phyloP scores from a whole-genome alignment of 768 basidiomycete genomes.

The Mycena leptocephala region DNA sequence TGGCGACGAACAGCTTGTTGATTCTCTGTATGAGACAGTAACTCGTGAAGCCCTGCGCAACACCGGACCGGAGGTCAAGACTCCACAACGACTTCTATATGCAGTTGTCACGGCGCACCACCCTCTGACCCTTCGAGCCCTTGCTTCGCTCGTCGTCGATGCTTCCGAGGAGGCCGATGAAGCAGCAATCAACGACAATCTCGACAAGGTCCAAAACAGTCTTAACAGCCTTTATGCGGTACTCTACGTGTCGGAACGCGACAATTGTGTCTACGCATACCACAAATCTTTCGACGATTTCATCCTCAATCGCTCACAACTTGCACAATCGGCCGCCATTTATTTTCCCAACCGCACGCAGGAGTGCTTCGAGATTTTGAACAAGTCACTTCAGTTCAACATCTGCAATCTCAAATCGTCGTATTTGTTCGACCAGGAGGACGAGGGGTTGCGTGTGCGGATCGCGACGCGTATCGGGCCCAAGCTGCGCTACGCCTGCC shows the following conservation, averaged over 20 bases:
- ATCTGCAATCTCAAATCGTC: slow-evolving; percentile 21
- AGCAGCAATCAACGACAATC: too few relatives aligned
- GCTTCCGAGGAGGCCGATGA: background rate
- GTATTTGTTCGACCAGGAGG: slow-evolving; percentile 11
- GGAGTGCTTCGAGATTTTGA: slow-evolving; percentile 14
- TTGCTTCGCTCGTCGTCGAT: slow-evolving; percentile 3
- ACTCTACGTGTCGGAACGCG: background rate
- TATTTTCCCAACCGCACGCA: background rate
- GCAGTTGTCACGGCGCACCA: background rate
- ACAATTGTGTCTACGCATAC: background rate
- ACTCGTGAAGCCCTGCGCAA: background rate
- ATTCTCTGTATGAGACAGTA: background rate
- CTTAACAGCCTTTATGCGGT: background rate
- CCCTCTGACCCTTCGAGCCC: background rate
- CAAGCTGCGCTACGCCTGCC: slow-evolving; percentile 11
- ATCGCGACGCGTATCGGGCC: background rate
- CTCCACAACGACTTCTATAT: background rate
- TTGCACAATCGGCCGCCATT: background rate
- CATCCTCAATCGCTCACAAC: background rate
- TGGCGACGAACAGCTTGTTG: slow-evolving; percentile 4
- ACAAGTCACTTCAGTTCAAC: slow-evolving; percentile 17
- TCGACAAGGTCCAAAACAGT: background rate
- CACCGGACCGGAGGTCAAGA: background rate
- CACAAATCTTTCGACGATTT: slow-evolving; percentile 21
- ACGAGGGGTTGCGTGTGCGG: background rate